Conservation (phyloP, 2,329 filamentous ascomycete species). For the Xylaria sp. region DNA sequence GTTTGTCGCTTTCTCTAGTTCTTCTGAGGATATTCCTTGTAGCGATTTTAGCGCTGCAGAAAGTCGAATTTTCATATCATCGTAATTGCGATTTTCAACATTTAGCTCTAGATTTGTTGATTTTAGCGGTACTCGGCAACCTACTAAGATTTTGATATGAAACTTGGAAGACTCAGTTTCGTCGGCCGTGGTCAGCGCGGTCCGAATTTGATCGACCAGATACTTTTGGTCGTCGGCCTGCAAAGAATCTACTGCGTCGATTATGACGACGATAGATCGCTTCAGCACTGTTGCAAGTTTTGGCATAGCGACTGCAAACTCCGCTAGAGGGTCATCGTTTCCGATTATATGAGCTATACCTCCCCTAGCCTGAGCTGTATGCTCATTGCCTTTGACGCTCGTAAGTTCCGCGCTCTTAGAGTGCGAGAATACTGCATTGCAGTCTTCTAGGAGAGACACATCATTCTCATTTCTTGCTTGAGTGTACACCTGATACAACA, state of each 20-base stretch:
- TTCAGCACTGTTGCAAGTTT: background rate
- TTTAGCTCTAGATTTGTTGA: background rate
- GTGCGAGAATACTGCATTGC: background rate
- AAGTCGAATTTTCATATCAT: constrained; percentile 2
- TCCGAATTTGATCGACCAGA: background rate
- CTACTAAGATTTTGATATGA: constrained; percentile 6
- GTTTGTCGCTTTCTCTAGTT: background rate
- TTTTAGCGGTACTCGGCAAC: background rate
- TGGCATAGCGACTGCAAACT: constrained; percentile 1
- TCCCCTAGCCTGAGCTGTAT: background rate
- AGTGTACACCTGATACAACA: background rate
- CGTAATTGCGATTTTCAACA: background rate
- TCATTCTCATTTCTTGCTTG: background rate
- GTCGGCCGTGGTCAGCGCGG: background rate
- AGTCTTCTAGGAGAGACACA: background rate
- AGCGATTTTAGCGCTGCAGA: constrained; percentile 1
- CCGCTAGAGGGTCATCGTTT: background rate
- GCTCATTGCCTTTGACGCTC: background rate
- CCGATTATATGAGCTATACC: background rate
- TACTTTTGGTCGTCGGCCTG: background rate
- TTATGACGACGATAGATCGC: background rate
- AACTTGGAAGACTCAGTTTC: background rate
- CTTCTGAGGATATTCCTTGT: constrained; percentile 2
- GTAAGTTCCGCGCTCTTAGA: background rate
- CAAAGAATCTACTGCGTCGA: constrained; percentile 1